phyloP scores from a whole-genome alignment of 345 rosid species.

The Brassica cretica region DNA sequence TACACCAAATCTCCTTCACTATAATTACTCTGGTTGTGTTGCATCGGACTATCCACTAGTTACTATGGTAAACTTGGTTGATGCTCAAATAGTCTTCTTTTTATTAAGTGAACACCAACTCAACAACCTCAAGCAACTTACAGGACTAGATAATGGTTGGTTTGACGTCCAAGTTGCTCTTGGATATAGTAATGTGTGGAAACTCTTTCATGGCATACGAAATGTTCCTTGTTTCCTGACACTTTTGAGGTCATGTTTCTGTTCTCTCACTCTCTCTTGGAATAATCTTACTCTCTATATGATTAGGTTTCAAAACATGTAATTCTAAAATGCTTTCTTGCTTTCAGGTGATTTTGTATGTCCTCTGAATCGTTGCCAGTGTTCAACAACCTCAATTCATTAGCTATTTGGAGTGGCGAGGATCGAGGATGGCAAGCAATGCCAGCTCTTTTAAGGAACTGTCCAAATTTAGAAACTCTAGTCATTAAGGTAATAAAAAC shows the following conservation, averaged over 20 bases:
- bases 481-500: too few relatives aligned
- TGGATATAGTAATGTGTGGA: background rate
- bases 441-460: background rate
- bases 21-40: rapidly evolving
- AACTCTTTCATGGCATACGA: background rate
- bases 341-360: slow-evolving; percentile 7
- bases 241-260: too few relatives aligned
- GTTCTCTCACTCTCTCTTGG: too few relatives aligned
- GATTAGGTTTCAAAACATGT: too few relatives aligned
- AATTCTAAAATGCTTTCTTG: background rate
- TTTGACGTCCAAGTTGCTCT: background rate
- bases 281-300: too few relatives aligned
- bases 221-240: too few relatives aligned
- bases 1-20: slow-evolving; percentile 13
- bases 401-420: background rate
- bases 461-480: background rate
- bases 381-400: slow-evolving; percentile 16
- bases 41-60: background rate
- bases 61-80: background rate
- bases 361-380: slow-evolving; percentile 1
- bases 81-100: background rate
- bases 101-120: too few relatives aligned
- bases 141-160: background rate
- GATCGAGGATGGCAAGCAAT: slow-evolving; percentile 15
- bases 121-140: background rate